phyloP scores from a whole-genome alignment of 2,329 filamentous ascomycete species.

The Ilyonectria robusta region DNA sequence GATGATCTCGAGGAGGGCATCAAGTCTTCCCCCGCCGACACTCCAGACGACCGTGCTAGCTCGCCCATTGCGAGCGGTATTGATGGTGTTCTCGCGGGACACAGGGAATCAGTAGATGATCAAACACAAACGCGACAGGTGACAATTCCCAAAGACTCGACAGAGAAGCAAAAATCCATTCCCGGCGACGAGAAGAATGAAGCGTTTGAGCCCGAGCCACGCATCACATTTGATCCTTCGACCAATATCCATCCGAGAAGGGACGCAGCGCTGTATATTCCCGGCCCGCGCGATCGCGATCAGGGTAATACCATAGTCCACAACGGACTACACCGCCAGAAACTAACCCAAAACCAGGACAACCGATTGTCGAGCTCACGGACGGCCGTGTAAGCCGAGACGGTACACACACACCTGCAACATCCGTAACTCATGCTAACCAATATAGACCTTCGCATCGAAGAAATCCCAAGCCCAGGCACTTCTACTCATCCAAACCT shows the following conservation, averaged over 20 bases:
- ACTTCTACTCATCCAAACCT: conserved; percentile 32
- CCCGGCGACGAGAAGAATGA: conserved; percentile 19
- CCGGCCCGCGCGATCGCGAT: conserved; percentile 52
- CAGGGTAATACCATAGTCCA: conserved; percentile 35
- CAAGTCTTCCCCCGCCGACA: not conserved
- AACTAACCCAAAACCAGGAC: conserved; percentile 27
- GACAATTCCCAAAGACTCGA: not conserved
- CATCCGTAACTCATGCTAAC: not conserved
- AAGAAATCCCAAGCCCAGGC: conserved; percentile 30
- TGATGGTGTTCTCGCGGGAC: not conserved
- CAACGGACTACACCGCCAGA: not conserved
- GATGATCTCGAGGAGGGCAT: conserved; percentile 22
- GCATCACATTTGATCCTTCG: conserved; percentile 50
- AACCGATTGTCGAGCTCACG: conserved; percentile 47
- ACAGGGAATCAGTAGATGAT: not conserved
- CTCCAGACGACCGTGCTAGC: not conserved
- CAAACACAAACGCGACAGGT: not conserved
- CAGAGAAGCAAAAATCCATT: not conserved
- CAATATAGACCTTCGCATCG: conserved; percentile 40
- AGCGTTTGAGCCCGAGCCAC: conserved; percentile 18
- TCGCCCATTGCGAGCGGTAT: not conserved
- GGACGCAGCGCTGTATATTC: conserved; percentile 49
- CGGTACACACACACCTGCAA: conserved; percentile 16
- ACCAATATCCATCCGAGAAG: conserved; percentile 44
- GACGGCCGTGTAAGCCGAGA: conserved; percentile 41